Conservation (phyloP, 208 protist genomes). For the Jaenimonas drosophilae region DNA sequence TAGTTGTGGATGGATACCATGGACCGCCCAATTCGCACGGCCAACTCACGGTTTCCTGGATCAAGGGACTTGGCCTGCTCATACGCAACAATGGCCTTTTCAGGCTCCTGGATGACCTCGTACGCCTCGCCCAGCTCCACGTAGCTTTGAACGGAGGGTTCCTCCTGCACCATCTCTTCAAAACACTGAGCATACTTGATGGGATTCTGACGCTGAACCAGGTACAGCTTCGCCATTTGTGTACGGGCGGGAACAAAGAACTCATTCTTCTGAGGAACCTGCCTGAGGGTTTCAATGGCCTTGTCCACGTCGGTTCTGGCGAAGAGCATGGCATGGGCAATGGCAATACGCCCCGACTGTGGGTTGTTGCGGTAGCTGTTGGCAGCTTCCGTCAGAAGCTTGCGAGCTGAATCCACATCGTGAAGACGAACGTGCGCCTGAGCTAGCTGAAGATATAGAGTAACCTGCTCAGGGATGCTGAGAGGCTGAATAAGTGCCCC, state of each 20-base stretch:
- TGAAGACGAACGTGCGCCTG: conserved; percentile 66
- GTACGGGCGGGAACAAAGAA: conserved; percentile 76
- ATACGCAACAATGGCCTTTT: conserved; percentile 86
- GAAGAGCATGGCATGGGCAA: conserved; percentile 82
- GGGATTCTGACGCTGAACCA: conserved; percentile 71
- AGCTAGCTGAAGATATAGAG: conserved; percentile 79
- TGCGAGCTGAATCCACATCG: conserved; percentile 69
- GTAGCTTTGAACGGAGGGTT: conserved; percentile 62
- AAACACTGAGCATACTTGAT: conserved; percentile 79
- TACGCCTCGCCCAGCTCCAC: conserved; percentile 86
- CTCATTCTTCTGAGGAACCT: conserved; percentile 51
- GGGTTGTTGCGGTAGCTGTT: conserved; percentile 46
- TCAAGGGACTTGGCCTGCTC: conserved; percentile 80
- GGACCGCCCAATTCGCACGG: conserved; percentile 87
- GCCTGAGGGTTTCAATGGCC: conserved; percentile 62
- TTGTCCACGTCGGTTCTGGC: conserved; percentile 79
- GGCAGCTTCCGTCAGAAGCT: conserved; percentile 46
- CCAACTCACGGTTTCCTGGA: conserved; percentile 71
- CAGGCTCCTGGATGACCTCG: conserved; percentile 79
- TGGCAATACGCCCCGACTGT: conserved; percentile 63
- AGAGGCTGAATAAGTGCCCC: conserved; percentile 45
- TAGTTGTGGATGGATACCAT: conserved; percentile 93
- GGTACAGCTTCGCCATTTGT: conserved; percentile 87
- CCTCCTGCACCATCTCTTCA: conserved; percentile 82
- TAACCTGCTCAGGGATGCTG: conserved; percentile 77